These are phyloP conservation scores for Erodium moschatum DNA, from an alignment of 441 rosid genomes.

Conservation along the genomic window DNA sequence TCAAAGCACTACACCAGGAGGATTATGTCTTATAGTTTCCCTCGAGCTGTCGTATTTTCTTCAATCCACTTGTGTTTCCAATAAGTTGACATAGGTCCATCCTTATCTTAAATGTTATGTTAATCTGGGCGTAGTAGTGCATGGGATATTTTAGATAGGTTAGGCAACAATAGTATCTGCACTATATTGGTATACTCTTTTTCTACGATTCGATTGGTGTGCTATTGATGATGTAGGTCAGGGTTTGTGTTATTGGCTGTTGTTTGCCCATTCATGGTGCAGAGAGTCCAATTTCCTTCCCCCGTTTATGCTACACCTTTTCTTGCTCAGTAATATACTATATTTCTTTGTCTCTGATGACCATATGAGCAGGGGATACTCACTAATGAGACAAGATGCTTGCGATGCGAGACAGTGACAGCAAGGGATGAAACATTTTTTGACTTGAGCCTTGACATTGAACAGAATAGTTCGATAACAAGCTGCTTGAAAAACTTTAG, in stretches of 20 bases:
- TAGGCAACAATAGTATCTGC: background rate
- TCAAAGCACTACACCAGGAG: background rate
- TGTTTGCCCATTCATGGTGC: background rate
- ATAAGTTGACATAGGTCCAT: background rate
- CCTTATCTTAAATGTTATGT: background rate
- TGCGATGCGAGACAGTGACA: conserved; percentile 84
- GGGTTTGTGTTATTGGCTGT: background rate
- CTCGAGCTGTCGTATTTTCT: background rate
- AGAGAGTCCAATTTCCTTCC: background rate
- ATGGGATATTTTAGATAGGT: background rate
- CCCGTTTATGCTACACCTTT: background rate
- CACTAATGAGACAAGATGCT: conserved; percentile 87
- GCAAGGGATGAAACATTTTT: conserved; percentile 40
- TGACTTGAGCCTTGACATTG: conserved; percentile 80
- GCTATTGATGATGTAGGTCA: background rate
- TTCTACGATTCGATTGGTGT: background rate
- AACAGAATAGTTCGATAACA: conserved; percentile 88
- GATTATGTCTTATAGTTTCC: background rate
- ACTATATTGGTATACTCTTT: background rate
- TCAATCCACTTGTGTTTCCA: background rate
- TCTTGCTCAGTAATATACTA: conserved; percentile 18
- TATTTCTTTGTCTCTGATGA: conserved; percentile 18
- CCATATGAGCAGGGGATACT: conserved; percentile 63
- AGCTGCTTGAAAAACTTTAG: conserved; percentile 94
- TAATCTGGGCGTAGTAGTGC: background rate